phyloP scores from a whole-genome alignment of 1,139 yeast species.

The Zygosaccharomyces pseudobailii region DNA sequence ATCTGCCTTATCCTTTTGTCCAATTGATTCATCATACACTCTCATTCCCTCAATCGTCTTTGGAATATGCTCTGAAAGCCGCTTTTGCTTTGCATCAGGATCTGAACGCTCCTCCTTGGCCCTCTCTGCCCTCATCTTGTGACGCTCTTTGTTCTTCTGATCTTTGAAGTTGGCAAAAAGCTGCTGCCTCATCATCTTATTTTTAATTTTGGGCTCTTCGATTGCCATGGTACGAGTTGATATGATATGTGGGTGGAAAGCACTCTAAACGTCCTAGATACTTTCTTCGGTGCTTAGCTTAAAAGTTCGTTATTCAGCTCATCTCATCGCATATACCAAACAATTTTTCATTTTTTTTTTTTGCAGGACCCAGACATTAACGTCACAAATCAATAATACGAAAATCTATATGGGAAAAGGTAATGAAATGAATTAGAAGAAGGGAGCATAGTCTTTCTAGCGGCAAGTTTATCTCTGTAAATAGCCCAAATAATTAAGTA shows the following conservation, averaged over 20 bases:
- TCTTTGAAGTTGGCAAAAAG: constrained; percentile 70
- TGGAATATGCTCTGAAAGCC: constrained; percentile 76
- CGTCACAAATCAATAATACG: constrained; percentile 1
- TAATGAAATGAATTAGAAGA: neutral
- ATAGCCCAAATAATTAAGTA: no score
- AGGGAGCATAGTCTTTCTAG: neutral
- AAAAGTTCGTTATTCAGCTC: neutral
- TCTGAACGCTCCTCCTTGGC: constrained; percentile 79
- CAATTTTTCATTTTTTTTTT: constrained; percentile 1
- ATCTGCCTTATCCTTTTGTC: constrained; percentile 59
- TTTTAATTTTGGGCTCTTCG: constrained; percentile 44
- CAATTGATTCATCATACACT: constrained; percentile 83
- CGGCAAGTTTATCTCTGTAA: no score
- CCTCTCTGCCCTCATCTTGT: constrained; percentile 66
- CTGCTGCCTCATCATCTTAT: constrained; percentile 76
- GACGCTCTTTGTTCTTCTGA: constrained; percentile 71
- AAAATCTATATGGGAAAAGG: neutral
- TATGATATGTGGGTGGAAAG: no score
- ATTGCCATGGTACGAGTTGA: neutral
- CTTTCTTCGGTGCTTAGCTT: neutral
- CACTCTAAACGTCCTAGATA: neutral
- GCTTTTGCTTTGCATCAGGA: constrained; percentile 75
- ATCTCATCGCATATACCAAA: constrained; percentile 5
- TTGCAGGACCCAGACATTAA: neutral
- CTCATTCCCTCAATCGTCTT: constrained; percentile 85